A percentile compares a stretch with the other conserved stretches of the same genome.
phyloP scores from a whole-genome alignment of 1,139 yeast species.

The Saccharomyces uvarum region DNA sequence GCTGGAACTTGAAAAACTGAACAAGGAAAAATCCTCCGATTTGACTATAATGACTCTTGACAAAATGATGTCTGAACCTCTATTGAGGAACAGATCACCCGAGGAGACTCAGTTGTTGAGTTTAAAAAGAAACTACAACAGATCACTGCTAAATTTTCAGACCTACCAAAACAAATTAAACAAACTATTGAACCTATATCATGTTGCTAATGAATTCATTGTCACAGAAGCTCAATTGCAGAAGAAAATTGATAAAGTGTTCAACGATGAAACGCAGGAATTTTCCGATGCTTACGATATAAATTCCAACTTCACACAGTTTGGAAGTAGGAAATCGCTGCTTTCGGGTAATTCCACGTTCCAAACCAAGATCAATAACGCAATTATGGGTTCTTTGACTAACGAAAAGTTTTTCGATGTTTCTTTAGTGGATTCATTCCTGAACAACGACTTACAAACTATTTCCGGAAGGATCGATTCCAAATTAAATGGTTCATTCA shows the following conservation, averaged over 20 bases:
- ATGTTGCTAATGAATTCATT: conserved; percentile 47
- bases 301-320: not conserved
- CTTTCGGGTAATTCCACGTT: not conserved
- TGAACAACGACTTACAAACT: not conserved
- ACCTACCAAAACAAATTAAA: conserved; percentile 44
- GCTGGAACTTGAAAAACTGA: conserved; percentile 26
- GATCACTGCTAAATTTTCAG: conserved; percentile 39
- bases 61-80: conserved; percentile 55
- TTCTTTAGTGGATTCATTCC: not conserved
- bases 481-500: not conserved
- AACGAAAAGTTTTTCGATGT: not conserved
- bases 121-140: conserved; percentile 48
- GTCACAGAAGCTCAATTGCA: conserved; percentile 32
- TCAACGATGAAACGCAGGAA: conserved; percentile 13
- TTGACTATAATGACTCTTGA: conserved; percentile 79
- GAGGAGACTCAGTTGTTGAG: conserved; percentile 50
- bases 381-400: not conserved
- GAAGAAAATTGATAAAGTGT: conserved; percentile 31
- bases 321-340: not conserved
- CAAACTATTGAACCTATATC: conserved; percentile 60
- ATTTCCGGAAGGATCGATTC: not conserved
- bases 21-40: conserved; percentile 25
- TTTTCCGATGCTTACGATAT: not conserved
- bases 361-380: not conserved
- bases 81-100: conserved; percentile 62